Base-by-base conservation (phyloP, 2,329 filamentous ascomycete genomes). In the Calonectria pauciramosa region DNA sequence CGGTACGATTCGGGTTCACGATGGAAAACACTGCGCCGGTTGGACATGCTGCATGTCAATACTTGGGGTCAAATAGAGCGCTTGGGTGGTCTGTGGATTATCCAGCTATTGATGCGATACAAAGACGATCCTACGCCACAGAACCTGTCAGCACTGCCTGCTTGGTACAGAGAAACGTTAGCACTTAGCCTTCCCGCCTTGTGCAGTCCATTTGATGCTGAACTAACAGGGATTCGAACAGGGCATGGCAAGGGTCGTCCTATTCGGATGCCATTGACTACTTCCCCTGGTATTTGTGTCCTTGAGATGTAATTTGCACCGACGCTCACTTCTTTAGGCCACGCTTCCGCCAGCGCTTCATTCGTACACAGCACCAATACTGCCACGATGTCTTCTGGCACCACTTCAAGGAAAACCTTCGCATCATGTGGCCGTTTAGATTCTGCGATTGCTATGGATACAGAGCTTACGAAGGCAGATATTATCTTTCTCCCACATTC, bases 211-310 rank as follows among this genome's bases (percentile, higher is more conserved):
- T 6, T 28, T 23, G 14, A 54, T 18, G 14, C 26, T 18, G 8
- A 28, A 6, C 65, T 68, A 41, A 68, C 16, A n/a, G 8, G 3
- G 41, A 47, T n/a, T 8, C 0, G 1, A 13, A 0, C 26, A 68
- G 66, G 13, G 4, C 26, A 14, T 56, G 32, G 28, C 23, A 47
- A 20, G 34, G n/a, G 2, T 9, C 6, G 11, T 38, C 34, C 9
- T 20, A 56, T 23, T n/a, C 32, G 1, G 49, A 41, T 3, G 51
- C 34, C 23, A 54, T 47, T 23, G 51, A 47, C 26, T 68, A 68
- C 26, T 23, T 68, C 13, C 51, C 51, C 18, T 68, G 66, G 66
- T 68, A n/a, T n/a, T n/a, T n/a, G n/a, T n/a, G n/a, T n/a, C n/a
- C n/a, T n/a, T n/a, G n/a, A n/a, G n/a, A n/a, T n/a, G n/a, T n/a